Percentiles rank a stretch among this genome's conserved stretches.
Evolutionary conservation across 495 filamentous ascomycete genomes (phyloP).

Genomic region (Penicillium samsonianum): DNA sequence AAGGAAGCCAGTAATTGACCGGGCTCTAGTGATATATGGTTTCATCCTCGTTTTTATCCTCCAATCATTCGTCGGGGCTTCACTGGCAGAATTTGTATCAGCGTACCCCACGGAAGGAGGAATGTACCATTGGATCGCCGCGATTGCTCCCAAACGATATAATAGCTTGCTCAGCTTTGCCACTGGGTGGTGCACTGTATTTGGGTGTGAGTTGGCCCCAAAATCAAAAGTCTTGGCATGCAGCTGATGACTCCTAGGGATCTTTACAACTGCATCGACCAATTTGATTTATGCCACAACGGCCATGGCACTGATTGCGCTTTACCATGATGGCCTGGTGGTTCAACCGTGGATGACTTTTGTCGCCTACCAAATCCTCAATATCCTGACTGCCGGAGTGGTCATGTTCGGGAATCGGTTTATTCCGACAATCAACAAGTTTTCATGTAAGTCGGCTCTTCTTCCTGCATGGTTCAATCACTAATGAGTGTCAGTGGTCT

Average conservation of each 20-base stretch:
- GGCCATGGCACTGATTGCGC: constrained; percentile 37
- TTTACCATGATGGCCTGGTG: constrained; percentile 37
- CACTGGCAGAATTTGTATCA: constrained; percentile 56
- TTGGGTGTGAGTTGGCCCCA: constrained; percentile 33
- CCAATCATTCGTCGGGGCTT: constrained; percentile 50
- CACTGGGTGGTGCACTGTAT: constrained; percentile 44
- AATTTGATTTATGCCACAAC: constrained; percentile 42
- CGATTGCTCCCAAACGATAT: constrained; percentile 48
- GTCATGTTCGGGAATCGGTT: constrained; percentile 43
- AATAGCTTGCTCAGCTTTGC: constrained; percentile 42
- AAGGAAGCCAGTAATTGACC: neutral
- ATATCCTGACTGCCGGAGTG: constrained; percentile 31
- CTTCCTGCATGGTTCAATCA: neutral
- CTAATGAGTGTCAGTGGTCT: constrained; percentile 43
- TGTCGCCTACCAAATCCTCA: constrained; percentile 37
- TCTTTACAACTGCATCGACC: constrained; percentile 45
- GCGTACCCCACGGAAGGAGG: constrained; percentile 54
- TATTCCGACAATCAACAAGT: constrained; percentile 40
- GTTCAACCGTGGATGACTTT: constrained; percentile 44
- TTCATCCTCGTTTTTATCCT: constrained; percentile 52
- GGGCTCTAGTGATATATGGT: constrained; percentile 39
- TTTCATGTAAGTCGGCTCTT: constrained; percentile 28
- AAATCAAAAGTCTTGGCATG: too few species aligned
- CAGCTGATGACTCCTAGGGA: constrained; percentile 28
- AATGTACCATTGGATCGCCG: constrained; percentile 58